Conservation (phyloP, 352 stramenopile genomes). For the Aphanomyces cochlioides region DNA sequence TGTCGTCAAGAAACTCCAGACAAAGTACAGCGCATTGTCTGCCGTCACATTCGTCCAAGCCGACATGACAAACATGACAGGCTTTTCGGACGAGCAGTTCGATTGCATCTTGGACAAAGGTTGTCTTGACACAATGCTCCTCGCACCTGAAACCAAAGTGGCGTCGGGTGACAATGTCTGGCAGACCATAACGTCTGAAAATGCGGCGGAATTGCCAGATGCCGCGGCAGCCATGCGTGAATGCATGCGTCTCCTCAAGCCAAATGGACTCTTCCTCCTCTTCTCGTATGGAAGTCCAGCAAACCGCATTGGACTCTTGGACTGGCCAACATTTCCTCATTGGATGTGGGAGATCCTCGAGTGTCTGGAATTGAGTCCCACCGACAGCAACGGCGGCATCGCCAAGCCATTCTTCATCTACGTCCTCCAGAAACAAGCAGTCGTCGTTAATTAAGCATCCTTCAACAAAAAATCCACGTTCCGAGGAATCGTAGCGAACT, state of each 20-base stretch:
- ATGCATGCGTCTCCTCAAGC: conserved; percentile 42
- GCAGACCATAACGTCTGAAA: conserved; percentile 44
- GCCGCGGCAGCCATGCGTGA: conserved; percentile 42
- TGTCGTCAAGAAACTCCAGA: conserved; percentile 51
- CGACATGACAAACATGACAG: conserved; percentile 48
- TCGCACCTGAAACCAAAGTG: conserved; percentile 48
- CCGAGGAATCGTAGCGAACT: conserved; percentile 58
- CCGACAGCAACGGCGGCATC: conserved; percentile 37
- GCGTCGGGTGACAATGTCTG: conserved; percentile 39
- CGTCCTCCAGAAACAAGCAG: conserved; percentile 43
- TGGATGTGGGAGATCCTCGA: conserved; percentile 54
- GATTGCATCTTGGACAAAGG: conserved; percentile 58
- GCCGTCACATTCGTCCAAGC: conserved; percentile 42
- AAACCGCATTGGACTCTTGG: conserved; percentile 52
- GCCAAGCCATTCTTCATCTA: conserved; percentile 50
- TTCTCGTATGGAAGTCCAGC: conserved; percentile 49
- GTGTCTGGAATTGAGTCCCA: conserved; percentile 50
- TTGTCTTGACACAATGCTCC: conserved; percentile 54
- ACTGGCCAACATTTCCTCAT: conserved; percentile 34
- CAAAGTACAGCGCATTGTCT: conserved; percentile 35
- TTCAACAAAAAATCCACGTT: conserved; percentile 36
- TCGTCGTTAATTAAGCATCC: background rate
- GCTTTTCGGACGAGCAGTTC: conserved; percentile 38
- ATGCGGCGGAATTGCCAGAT: conserved; percentile 41
- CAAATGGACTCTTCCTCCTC: conserved; percentile 42